Evolutionary conservation across 345 rosid genomes (phyloP), one percentile per base, ranked within the genome.

Genomic region (Eucalyptus pumila): DNA sequence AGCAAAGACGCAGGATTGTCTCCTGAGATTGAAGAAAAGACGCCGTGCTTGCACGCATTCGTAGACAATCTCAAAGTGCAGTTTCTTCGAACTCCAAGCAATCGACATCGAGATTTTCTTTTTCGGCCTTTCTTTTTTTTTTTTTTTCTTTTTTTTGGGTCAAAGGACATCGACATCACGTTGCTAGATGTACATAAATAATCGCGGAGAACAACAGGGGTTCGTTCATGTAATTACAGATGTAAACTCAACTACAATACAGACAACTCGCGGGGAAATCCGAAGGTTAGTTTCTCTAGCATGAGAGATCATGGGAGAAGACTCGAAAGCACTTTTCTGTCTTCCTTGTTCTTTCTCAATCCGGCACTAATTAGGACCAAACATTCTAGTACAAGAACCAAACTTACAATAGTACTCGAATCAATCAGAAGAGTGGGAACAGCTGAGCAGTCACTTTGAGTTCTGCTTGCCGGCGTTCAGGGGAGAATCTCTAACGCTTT

Each of bases 391-490:
- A 88, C 58, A 88, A 83, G 88, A 88, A 89, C 88, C 91, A 89
- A 88, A 88, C 90, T 80, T 87, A 87, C 90, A 91, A 89, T 87
- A 86, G 88, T 85, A 37, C 80, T 40, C 91, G 91, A 86, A 40
- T 87, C 89, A 13, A 87, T 87, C 89, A 9, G 86, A 86, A 76
- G 85, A 23, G 30, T 6, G 30, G 85, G 85, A 40, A 76, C 47
- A 40, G 47, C 85, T 40, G 85, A 76, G 47, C 47, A 44, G 47
- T 94, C 92, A 93, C 89, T 93, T 89, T 76, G 88, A 88, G 42
- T 94, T 94, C 89, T 93, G 97, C 93, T 92, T 94, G 80, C 95
- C 92, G 9, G 93, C 88, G 89, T 93, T 90, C 93, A 94, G 85
- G 67, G 96, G 95, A 60, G 96, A 94, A 86, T 91, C 94, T 89